phyloP scores from a whole-genome alignment of 2,329 filamentous ascomycete genomes.

The Akanthomyces uredinophilus region DNA sequence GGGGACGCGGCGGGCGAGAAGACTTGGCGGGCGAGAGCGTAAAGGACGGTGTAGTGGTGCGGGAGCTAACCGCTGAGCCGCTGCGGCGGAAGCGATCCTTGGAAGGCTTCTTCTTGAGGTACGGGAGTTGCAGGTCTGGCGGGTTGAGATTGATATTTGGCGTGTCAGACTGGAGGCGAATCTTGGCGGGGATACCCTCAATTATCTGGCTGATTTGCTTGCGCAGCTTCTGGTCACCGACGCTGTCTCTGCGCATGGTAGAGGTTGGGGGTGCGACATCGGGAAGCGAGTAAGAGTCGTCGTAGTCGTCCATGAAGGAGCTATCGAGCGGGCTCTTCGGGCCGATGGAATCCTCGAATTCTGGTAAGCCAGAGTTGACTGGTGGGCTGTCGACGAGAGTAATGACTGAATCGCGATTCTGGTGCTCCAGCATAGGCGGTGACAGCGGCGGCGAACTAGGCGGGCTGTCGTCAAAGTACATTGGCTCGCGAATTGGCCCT shows the following conservation, averaged over 20 bases:
- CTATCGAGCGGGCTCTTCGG: slow-evolving; percentile 39
- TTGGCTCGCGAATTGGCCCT: slow-evolving; percentile 27
- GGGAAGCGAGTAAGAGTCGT: slow-evolving; percentile 33
- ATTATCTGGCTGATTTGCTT: slow-evolving; percentile 77
- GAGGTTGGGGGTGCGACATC: slow-evolving; percentile 23
- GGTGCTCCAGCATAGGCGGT: slow-evolving; percentile 12
- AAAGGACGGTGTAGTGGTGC: slow-evolving; percentile 61
- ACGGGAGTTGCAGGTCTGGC: slow-evolving; percentile 50
- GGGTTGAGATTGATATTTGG: slow-evolving; percentile 51
- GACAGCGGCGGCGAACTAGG: slow-evolving; percentile 43
- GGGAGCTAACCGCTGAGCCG: slow-evolving; percentile 45
- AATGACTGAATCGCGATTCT: slow-evolving; percentile 27
- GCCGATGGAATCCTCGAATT: slow-evolving; percentile 34
- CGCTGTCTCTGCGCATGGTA: slow-evolving; percentile 28
- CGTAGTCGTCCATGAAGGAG: slow-evolving; percentile 43
- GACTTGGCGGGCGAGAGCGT: slow-evolving; percentile 61
- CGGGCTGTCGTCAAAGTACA: slow-evolving; percentile 38
- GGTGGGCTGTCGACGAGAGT: slow-evolving; percentile 44
- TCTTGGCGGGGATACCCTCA: slow-evolving; percentile 70
- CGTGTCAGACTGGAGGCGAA: slow-evolving; percentile 61
- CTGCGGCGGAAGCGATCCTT: slow-evolving; percentile 42
- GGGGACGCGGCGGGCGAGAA: slow-evolving; percentile 42
- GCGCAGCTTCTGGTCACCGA: slow-evolving; percentile 64
- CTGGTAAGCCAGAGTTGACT: slow-evolving; percentile 33
- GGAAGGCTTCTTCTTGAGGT: slow-evolving; percentile 38